phyloP scores from a whole-genome alignment of 768 basidiomycete species.

The Tricholoma hemisulphureum region DNA sequence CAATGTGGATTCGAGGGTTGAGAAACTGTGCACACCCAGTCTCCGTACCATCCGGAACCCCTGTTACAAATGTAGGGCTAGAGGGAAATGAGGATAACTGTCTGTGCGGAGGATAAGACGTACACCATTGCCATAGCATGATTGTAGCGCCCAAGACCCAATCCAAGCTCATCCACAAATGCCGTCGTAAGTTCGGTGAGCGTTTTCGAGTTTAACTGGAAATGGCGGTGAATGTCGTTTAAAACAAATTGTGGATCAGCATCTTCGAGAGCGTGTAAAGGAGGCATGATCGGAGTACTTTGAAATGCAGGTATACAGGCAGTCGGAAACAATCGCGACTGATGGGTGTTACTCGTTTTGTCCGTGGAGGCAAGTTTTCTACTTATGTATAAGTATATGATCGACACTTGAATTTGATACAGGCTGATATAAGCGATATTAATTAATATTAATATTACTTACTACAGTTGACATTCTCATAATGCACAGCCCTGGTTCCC shows the following conservation, averaged over 20 bases:
- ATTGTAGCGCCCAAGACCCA: conserved; percentile 71
- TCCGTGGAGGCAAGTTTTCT: no score
- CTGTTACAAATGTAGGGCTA: conserved; percentile 94
- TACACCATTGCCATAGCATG: conserved; percentile 93
- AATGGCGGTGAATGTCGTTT: conserved; percentile 68
- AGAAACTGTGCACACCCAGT: conserved; percentile 62
- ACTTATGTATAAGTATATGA: no score
- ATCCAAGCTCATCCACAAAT: conserved; percentile 77
- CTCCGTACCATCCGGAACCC: conserved; percentile 91
- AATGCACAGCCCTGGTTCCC: no score
- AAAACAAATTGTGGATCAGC: conserved; percentile 49
- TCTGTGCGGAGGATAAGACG: conserved; percentile 18
- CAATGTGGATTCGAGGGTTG: not conserved
- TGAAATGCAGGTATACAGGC: no score
- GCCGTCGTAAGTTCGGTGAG: conserved; percentile 71
- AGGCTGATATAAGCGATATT: no score
- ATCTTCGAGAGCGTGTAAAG: conserved; percentile 42
- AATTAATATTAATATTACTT: no score
- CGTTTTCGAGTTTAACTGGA: conserved; percentile 58
- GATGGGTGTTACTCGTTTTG: not conserved
- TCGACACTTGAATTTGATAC: no score
- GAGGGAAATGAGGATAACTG: conserved; percentile 11
- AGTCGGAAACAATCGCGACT: not conserved
- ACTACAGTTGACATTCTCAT: no score
- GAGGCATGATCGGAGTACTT: conserved; percentile 44